phyloP scores from a whole-genome alignment of 2,329 filamentous ascomycete species.

The Fusarium oxysporum region DNA sequence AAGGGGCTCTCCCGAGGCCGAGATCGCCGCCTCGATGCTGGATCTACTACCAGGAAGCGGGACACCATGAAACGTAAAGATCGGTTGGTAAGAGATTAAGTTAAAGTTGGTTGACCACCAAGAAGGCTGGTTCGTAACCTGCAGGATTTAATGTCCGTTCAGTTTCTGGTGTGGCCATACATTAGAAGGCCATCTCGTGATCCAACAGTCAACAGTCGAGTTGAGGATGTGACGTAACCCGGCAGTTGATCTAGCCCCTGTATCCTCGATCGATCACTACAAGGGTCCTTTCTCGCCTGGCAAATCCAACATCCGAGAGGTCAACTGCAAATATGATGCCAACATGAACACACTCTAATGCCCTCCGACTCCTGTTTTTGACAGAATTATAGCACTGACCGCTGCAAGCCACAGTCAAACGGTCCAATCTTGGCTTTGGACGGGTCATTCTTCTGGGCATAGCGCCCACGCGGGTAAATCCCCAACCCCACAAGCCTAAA shows the following conservation, averaged over 20 bases:
- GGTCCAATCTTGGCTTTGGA: conserved; percentile 1
- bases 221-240: conserved; percentile 12
- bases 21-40: conserved; percentile 6
- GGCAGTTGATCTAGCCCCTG: conserved; percentile 7
- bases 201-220: not conserved
- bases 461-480: conserved; percentile 25
- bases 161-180: not conserved
- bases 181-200: not conserved
- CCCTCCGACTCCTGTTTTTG: conserved; percentile 4
- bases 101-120: not conserved
- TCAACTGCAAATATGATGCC: not conserved
- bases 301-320: not conserved
- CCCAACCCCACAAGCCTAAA: conserved; percentile 31
- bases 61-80: not conserved
- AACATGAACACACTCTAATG: conserved; percentile 7
- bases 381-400: conserved; percentile 10
- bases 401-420: conserved; percentile 11
- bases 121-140: not conserved
- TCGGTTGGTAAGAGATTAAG: not conserved
- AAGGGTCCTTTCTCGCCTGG: conserved; percentile 1
- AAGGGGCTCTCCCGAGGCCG: not conserved
- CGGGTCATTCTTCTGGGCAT: conserved; percentile 16
- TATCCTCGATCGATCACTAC: not conserved
- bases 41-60: conserved; percentile 7
- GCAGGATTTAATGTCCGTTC: not conserved